A percentile compares a stretch with the other conserved stretches of the same genome.
These are phyloP conservation scores for Fimicolochytrium jonesii DNA, from an alignment of 192 early-diverging fungal species.

Conservation along the genomic window DNA sequence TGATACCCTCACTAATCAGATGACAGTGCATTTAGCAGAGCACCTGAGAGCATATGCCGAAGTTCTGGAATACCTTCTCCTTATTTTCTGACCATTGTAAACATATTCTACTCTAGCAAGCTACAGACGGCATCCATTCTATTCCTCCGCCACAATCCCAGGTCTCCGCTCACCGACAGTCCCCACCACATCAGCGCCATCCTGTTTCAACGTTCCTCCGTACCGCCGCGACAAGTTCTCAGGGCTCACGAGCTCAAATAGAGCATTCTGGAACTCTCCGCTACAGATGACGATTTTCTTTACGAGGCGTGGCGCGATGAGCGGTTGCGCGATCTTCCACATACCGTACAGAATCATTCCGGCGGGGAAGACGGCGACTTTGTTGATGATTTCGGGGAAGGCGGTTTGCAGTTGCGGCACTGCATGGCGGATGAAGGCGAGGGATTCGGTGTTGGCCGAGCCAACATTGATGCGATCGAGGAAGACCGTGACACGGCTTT, in stretches of 20 bases:
- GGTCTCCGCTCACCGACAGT: too few species aligned
- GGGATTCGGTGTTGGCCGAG: background rate
- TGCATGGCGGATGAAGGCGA: background rate
- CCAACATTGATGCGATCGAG: background rate
- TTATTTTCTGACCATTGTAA: too few species aligned
- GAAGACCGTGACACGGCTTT: slow-evolving; percentile 1
- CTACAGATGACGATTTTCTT: background rate
- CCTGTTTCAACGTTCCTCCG: background rate
- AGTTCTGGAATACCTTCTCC: too few species aligned
- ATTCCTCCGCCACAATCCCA: too few species aligned
- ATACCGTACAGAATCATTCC: background rate
- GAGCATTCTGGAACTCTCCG: background rate
- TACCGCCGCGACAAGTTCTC: background rate
- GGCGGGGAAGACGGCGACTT: slow-evolving; percentile 5
- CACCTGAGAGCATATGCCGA: too few species aligned
- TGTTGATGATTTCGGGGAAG: slow-evolving; percentile 13
- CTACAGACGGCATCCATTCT: too few species aligned
- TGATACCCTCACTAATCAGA: too few species aligned
- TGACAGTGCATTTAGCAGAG: too few species aligned
- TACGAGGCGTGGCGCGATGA: slow-evolving; percentile 1
- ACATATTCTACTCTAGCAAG: too few species aligned
- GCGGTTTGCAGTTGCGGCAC: background rate
- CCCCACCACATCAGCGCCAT: too few species aligned
- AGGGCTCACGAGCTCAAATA: background rate
- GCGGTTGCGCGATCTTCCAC: slow-evolving; percentile 1